Percentiles rank a stretch among this genome's conserved stretches.
Evolutionary conservation across 208 protist genomes (phyloP).

Genomic region (Leishmania braziliensis): DNA sequence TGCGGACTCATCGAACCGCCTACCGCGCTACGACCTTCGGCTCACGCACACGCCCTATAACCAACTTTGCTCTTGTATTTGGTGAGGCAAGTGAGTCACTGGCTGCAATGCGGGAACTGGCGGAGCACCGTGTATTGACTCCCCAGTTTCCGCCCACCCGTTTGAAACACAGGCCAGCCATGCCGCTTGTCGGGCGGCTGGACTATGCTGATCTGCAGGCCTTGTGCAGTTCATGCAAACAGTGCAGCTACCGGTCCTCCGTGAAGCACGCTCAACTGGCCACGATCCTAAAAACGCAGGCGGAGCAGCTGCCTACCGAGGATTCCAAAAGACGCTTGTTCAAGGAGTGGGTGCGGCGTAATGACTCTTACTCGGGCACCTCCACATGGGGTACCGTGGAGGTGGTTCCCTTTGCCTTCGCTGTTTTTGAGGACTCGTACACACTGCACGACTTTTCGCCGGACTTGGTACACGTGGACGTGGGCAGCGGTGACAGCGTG

Average conservation of each 20-base stretch:
- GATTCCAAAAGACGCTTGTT: slow-evolving; percentile 8
- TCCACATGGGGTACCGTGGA: neutral
- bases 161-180: neutral
- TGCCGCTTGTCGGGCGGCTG: slow-evolving; percentile 6
- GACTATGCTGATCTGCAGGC: neutral
- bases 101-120: slow-evolving; percentile 16
- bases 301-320: neutral
- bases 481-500: slow-evolving; percentile 29
- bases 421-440: slow-evolving; percentile 1
- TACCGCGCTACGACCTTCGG: neutral
- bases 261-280: neutral
- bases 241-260: slow-evolving; percentile 11
- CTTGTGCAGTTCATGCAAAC: neutral
- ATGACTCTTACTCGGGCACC: neutral
- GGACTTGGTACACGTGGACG: slow-evolving; percentile 49
- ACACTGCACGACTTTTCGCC: slow-evolving; percentile 20
- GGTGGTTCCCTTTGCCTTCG: slow-evolving; percentile 5
- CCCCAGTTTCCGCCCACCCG: neutral
- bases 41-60: neutral
- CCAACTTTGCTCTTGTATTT: slow-evolving; percentile 23
- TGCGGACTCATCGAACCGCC: neutral
- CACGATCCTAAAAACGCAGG: neutral
- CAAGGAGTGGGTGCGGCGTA: slow-evolving; percentile 9
- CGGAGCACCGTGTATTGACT: slow-evolving; percentile 11
- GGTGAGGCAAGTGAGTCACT: slow-evolving; percentile 2